phyloP scores from a whole-genome alignment of 345 rosid species.

The Fremontodendron californicum region DNA sequence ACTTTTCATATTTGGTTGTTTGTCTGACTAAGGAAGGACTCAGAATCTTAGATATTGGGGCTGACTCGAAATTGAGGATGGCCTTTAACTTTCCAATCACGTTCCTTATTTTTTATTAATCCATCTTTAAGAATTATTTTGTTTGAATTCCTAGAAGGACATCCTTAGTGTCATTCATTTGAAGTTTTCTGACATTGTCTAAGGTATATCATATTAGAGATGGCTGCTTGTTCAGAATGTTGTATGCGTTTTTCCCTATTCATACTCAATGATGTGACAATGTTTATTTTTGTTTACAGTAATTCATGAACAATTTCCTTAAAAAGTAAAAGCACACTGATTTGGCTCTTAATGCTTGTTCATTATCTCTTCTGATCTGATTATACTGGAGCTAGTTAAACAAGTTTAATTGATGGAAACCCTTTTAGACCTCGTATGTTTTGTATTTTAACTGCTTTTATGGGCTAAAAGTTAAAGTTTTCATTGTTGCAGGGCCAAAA shows the following conservation, averaged over 20 bases:
- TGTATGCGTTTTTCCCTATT: neutral
- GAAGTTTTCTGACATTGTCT: neutral
- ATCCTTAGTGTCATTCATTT: neutral
- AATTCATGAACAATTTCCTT: neutral
- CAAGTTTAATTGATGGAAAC: neutral
- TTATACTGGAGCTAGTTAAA: neutral
- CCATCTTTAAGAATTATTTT: neutral
- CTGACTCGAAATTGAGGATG: neutral
- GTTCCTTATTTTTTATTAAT: neutral
- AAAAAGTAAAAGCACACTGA: neutral
- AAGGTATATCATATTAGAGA: neutral
- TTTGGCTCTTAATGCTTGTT: neutral
- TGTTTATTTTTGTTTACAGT: neutral
- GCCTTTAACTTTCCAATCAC: neutral
- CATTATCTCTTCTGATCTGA: neutral
- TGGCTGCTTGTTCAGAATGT: neutral
- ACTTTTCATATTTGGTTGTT: neutral
- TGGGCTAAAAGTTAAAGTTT: slow-evolving; percentile 9
- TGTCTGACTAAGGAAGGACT: neutral
- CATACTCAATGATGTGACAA: neutral
- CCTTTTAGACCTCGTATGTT: neutral
- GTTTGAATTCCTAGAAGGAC: neutral
- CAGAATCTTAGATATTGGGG: neutral
- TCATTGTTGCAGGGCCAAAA: slow-evolving; percentile 74
- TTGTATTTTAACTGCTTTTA: slow-evolving; percentile 2